Percentiles rank a stretch among this genome's conserved stretches.
Conservation (phyloP, 345 rosid genomes). For the Hibiscus trionum region DNA sequence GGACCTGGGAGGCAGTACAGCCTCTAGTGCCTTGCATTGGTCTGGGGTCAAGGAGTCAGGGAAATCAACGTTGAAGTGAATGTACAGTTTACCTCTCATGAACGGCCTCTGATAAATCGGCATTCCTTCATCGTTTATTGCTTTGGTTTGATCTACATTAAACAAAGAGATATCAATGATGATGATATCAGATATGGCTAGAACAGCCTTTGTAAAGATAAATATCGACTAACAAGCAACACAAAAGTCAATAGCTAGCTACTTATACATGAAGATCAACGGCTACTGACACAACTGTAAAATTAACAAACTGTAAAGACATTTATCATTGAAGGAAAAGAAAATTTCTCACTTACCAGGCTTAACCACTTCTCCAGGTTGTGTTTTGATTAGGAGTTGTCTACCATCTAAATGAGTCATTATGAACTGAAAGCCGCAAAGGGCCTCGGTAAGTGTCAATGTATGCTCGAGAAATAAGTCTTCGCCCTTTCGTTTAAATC, state of each 20-base stretch:
- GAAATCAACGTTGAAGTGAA: conserved; percentile 60
- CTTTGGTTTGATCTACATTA: conserved; percentile 50
- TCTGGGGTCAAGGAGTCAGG: conserved; percentile 44
- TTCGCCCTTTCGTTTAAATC: conserved; percentile 67
- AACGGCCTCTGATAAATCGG: conserved; percentile 59
- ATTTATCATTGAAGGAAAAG: background rate
- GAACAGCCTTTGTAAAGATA: background rate
- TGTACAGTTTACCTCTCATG: conserved; percentile 69
- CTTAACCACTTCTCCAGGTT: conserved; percentile 65
- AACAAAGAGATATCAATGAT: background rate
- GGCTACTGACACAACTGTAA: background rate
- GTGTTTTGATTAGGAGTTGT: conserved; percentile 68
- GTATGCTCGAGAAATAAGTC: conserved; percentile 72
- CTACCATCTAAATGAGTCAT: conserved; percentile 65
- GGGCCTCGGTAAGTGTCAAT: conserved; percentile 58
- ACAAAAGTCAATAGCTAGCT: background rate
- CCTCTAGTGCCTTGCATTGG: conserved; percentile 44
- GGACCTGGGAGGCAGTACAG: conserved; percentile 40
- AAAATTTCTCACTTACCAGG: conserved; percentile 34
- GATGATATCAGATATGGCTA: background rate
- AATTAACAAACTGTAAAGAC: background rate
- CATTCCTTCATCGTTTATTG: conserved; percentile 74
- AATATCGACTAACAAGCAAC: background rate
- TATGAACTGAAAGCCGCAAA: conserved; percentile 67
- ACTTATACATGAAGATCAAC: background rate